Evolutionary conservation across 768 basidiomycete species (phyloP), one percentile per base, ranked within the genome.

Genomic region (Auriscalpium orientale): DNA sequence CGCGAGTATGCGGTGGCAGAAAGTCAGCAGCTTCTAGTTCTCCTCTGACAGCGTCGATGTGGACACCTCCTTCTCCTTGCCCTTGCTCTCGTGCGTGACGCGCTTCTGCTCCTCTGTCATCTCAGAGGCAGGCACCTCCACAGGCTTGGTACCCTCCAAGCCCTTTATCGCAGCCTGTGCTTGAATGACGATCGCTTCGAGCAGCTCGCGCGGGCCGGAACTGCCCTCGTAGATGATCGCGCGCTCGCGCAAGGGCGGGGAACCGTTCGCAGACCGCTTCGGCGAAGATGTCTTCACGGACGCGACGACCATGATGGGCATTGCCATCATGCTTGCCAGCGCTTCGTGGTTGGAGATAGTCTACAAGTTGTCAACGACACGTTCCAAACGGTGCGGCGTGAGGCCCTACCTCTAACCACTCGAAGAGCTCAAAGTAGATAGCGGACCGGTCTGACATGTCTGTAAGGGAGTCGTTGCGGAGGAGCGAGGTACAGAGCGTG

Each of bases 321-420:
- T 95, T 1, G 91, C 92, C 83, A 95, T 91, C 88, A 95, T 94
- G 58, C 89, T 91, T 15, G 91, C 91, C 43, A 97, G 72, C 6
- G 91, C 88, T 75, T 95, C 95, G 59, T 97, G 94, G 62, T 85
- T 86, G 7, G 93, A 95, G 47, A 98, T 88, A 0, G 90, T 92
- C 94, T 97, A 37, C 12, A 13, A 8, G 13, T 3, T 43, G 40
- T 43, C 21, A n/a, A 40, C n/a, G 36, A 49, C 48, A 18, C 50
- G 49, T 56, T 33, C 22, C 16, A 49, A 35, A 43, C 18, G 54
- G 16, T 58, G 49, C 40, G 53, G 21, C 15, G 54, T 58, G 44
- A 49, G 20, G 50, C 49, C 56, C 34, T 70, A 91, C 93, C 82
- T 94, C 89, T 11, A 98, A 77, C 94, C 94, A 98, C 62, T 90